phyloP scores from a whole-genome alignment of 78 protist species.

The Dictyostelium capitatum region DNA sequence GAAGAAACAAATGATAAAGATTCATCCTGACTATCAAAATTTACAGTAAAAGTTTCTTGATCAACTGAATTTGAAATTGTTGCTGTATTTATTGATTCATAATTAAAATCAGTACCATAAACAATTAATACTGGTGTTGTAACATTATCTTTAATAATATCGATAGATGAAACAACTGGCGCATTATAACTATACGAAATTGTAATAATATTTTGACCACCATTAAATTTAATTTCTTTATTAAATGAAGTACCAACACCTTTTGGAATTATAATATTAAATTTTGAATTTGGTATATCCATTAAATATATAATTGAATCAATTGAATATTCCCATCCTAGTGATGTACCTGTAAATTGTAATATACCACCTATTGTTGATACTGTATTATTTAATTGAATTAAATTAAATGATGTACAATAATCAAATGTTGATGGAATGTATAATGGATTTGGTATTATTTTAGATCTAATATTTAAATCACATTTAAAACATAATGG shows the following conservation, averaged over 20 bases:
- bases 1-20: not conserved
- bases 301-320: not conserved
- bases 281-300: slow-evolving; percentile 7
- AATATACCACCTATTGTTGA: not conserved
- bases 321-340: not conserved
- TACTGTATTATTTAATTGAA: not conserved
- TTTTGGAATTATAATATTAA: not conserved
- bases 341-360: not conserved
- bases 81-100: not conserved
- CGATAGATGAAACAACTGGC: not conserved
- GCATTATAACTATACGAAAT: not conserved
- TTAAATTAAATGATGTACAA: not conserved
- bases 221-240: not conserved
- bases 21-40: not conserved
- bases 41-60: not conserved
- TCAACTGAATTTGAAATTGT: not conserved
- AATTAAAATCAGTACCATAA: slow-evolving; percentile 12
- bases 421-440: not conserved
- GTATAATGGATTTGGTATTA: not conserved
- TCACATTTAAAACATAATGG: not conserved
- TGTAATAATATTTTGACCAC: not conserved
- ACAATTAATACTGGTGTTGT: not conserved
- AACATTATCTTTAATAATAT: not conserved
- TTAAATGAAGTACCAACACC: not conserved
- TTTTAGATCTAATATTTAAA: not conserved